These are phyloP conservation scores for Solanum tacnaense DNA, from an alignment of 257 asterid species.

Conservation along the genomic window DNA sequence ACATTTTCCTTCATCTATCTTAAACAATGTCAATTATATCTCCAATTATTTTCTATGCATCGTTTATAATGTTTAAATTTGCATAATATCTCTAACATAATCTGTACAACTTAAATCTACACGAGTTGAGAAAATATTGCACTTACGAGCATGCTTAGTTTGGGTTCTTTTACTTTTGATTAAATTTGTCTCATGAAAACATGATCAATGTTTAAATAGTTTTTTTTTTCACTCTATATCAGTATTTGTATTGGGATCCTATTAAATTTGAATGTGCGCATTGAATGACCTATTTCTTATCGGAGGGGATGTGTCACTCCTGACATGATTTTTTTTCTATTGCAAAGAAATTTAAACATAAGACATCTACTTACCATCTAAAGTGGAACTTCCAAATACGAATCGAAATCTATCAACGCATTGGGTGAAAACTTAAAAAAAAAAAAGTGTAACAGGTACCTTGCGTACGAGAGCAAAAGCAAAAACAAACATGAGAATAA, in stretches of 20 bases:
- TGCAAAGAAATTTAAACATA: no score
- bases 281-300: accelerated
- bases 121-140: background rate
- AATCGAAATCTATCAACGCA: no score
- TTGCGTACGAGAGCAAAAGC: background rate
- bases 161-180: background rate
- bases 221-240: no score
- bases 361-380: background rate
- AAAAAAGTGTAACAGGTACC: background rate
- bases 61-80: no score
- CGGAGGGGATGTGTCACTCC: background rate
- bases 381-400: accelerated
- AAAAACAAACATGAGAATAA: background rate
- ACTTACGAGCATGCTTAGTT: background rate
- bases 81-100: background rate
- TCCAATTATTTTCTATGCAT: background rate
- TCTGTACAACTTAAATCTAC: background rate
- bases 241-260: no score
- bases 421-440: background rate
- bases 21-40: background rate
- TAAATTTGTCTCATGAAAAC: no score
- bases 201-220: no score
- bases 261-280: no score
- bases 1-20: background rate
- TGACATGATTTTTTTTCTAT: no score